Percentiles rank a stretch among this genome's conserved stretches.
These are phyloP conservation scores for Verticillium isaacii DNA, from an alignment of 2,329 filamentous ascomycete genomes.

Conservation along the genomic window DNA sequence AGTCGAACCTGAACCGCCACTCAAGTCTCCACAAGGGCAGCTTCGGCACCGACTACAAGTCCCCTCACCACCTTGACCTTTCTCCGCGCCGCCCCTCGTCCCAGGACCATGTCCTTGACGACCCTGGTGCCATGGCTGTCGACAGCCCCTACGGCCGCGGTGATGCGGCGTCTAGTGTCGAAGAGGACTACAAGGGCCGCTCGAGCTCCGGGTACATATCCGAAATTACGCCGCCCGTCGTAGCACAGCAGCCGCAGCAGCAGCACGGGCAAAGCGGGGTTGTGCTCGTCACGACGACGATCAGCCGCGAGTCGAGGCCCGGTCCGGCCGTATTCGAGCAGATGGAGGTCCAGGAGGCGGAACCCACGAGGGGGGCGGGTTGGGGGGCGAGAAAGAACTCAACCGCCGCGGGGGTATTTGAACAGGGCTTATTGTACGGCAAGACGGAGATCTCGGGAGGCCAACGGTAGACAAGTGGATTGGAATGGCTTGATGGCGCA, in stretches of 20 bases:
- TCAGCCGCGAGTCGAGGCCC: conserved; percentile 26
- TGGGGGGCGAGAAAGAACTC: background rate
- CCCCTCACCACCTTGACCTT: background rate
- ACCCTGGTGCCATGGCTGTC: conserved; percentile 15
- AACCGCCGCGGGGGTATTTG: background rate
- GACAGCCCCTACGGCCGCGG: conserved; percentile 3
- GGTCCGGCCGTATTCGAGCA: conserved; percentile 2
- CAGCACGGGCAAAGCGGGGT: conserved; percentile 15
- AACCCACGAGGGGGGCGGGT: background rate
- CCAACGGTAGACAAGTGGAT: background rate
- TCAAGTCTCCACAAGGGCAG: background rate
- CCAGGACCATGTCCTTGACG: conserved; percentile 18
- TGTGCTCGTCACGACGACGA: conserved; percentile 29
- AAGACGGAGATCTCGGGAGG: background rate
- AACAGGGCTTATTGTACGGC: background rate
- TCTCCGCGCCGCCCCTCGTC: conserved; percentile 13
- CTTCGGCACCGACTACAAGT: conserved; percentile 2
- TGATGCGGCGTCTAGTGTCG: background rate
- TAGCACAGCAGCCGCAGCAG: background rate
- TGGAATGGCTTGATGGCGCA: background rate
- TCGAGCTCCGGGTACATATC: background rate
- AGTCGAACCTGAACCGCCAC: background rate
- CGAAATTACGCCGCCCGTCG: background rate
- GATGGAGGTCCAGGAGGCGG: conserved; percentile 4
- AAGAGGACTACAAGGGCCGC: background rate